Percentiles rank a stretch among this genome's conserved stretches.
These are phyloP conservation scores for Monascus purpureus DNA, from an alignment of 495 filamentous ascomycete genomes.

Conservation along the genomic window DNA sequence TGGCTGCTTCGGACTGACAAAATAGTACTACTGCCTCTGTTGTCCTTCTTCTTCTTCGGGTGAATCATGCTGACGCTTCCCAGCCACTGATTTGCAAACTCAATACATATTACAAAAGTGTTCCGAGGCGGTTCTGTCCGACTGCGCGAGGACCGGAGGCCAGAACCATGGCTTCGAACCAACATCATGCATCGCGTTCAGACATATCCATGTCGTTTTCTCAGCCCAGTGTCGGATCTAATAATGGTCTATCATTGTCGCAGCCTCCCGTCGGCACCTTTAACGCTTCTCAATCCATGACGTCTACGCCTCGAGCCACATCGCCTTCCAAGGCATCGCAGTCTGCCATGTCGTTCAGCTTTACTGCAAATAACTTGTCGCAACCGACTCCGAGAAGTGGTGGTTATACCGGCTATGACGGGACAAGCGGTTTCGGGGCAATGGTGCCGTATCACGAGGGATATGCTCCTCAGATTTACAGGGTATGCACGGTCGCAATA, in stretches of 20 bases:
- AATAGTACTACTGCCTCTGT: no score
- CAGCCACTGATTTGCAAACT: no score
- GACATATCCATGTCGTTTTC: constrained; percentile 32
- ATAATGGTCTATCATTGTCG: constrained; percentile 26
- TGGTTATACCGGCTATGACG: constrained; percentile 31
- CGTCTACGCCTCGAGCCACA: constrained; percentile 40
- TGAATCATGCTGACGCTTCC: no score
- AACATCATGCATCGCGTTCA: constrained; percentile 23
- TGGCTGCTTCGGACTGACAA: no score
- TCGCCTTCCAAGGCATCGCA: constrained; percentile 33
- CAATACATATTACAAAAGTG: no score
- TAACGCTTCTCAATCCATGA: constrained; percentile 35
- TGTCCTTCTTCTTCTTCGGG: no score
- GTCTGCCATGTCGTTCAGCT: constrained; percentile 28
- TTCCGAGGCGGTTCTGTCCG: no score
- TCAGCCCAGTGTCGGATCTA: constrained; percentile 26
- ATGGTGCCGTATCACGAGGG: constrained; percentile 38
- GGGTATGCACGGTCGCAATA: constrained; percentile 30
- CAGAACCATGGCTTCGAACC: constrained; percentile 35
- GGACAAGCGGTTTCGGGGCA: constrained; percentile 33
- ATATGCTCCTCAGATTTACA: constrained; percentile 61
- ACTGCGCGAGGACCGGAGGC: no score
- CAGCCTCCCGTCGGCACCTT: constrained; percentile 36
- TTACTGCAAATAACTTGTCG: constrained; percentile 22
- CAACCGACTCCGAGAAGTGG: constrained; percentile 14